Percentiles rank a stretch among this genome's conserved stretches.
These are phyloP conservation scores for Pestalotiopsis sp. DNA, from an alignment of 2,329 filamentous ascomycete genomes.

Conservation along the genomic window DNA sequence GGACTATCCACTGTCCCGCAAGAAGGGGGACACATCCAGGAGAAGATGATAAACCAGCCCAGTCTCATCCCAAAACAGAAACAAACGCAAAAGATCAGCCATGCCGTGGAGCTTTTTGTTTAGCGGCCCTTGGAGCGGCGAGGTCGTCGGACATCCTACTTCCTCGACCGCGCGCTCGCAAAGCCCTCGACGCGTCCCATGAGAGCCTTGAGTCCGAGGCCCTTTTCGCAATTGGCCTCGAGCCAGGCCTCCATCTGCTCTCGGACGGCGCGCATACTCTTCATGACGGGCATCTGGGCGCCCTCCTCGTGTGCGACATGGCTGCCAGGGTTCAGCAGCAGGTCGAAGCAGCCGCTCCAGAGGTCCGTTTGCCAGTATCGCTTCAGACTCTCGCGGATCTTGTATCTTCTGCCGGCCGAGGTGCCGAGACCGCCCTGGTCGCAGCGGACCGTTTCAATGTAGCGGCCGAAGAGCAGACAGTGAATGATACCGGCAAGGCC, in stretches of 20 bases:
- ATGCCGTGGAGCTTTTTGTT: neutral
- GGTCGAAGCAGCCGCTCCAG: constrained; percentile 80
- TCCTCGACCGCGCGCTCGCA: constrained; percentile 24
- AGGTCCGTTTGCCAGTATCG: constrained; percentile 96
- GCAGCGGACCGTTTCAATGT: constrained; percentile 77
- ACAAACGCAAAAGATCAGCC: neutral
- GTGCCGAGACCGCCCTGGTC: constrained; percentile 59
- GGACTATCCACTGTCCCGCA: neutral
- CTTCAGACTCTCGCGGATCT: constrained; percentile 82
- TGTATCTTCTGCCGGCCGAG: constrained; percentile 68
- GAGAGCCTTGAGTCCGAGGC: constrained; percentile 70
- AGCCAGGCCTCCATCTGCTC: constrained; percentile 86
- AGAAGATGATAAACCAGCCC: neutral
- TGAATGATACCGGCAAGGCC: constrained; percentile 89
- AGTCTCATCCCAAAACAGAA: neutral
- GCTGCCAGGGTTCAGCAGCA: constrained; percentile 80
- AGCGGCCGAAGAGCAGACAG: constrained; percentile 88
- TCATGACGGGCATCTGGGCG: constrained; percentile 71
- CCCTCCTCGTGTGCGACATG: constrained; percentile 68
- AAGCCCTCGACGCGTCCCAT: constrained; percentile 64
- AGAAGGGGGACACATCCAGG: neutral
- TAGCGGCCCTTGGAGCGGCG: constrained; percentile 6
- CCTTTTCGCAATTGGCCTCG: constrained; percentile 79
- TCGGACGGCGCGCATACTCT: constrained; percentile 68
- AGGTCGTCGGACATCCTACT: constrained; percentile 15